Base-by-base conservation (phyloP, 2,329 filamentous ascomycete genomes). In the Stagonosporopsis rhizophila region DNA sequence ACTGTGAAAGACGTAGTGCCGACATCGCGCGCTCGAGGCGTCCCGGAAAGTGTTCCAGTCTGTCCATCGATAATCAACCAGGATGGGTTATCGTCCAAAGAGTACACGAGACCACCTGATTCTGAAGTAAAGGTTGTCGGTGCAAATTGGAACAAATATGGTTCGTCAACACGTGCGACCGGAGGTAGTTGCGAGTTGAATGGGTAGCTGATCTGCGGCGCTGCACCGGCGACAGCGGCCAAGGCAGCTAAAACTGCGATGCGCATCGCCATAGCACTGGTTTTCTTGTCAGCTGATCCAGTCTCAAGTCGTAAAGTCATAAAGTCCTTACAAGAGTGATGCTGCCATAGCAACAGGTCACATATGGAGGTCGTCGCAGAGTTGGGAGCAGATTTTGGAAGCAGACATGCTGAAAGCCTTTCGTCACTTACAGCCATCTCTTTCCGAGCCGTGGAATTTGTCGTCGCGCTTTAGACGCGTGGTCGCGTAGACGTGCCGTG, bases 131-230 rank as follows among this genome's bases (percentile, higher is more conserved):
- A 96, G 0, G 92, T 96, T 35, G 87, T 86, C 15, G 81, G 75
- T 9, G 90, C 89, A 67, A 96, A 90, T 27, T 84, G 80, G 69
- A 93, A 92, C 9, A 81, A 84, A 75, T 91, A 95, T 2, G 82
- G 80, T 65, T 88, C 71, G 37, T 83, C 84, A 56, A 90, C 80
- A 62, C 89, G 84, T 19, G 91, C 92, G 49, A 93, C 88, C 3
- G 89, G 88, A 28, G 92, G 92, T 1, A 96, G 83, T 74, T 96
- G 92, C 2, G 90, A 87, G 75, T 95, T 96, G 74, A 96, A 82
- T 0, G 92, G 92, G 65, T 93, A 94, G 42, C 80, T 80, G 48
- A 78, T 68, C 40, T 74, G 72, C 17, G 77, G 76, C 22, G 59
- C 62, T 52, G 74, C 73, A n/a, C 58, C 50, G 35, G 53, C 62